These are phyloP conservation scores for Seiridium unicorne DNA, from an alignment of 2,329 filamentous ascomycete species.

Conservation along the genomic window DNA sequence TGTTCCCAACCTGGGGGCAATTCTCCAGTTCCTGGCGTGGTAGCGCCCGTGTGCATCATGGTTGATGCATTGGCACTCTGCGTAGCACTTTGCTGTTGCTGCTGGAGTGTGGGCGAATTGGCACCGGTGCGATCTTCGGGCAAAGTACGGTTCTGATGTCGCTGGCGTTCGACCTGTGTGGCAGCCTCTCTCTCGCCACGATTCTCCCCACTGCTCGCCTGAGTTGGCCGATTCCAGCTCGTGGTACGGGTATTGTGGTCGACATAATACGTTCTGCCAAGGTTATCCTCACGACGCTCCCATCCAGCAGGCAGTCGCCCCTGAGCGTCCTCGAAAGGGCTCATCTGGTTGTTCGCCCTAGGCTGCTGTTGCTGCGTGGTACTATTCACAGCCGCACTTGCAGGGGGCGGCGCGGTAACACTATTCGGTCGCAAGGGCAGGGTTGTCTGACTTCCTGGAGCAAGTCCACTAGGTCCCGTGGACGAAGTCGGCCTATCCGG, in stretches of 20 bases:
- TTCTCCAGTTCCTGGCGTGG: conserved; percentile 90
- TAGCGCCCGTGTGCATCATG: conserved; percentile 94
- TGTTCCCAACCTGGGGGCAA: conserved; percentile 96
- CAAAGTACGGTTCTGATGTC: conserved; percentile 92
- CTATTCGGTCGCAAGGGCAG: conserved; percentile 48
- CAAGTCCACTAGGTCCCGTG: conserved; percentile 44
- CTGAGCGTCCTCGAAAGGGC: conserved; percentile 95
- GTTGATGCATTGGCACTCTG: conserved; percentile 35
- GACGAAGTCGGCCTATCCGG: conserved; percentile 53
- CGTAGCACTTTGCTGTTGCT: conserved; percentile 46
- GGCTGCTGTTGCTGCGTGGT: conserved; percentile 19
- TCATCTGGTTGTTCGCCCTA: conserved; percentile 61
- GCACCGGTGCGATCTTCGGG: conserved; percentile 94
- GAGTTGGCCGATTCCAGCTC: conserved; percentile 91
- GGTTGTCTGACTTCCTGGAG: conserved; percentile 37
- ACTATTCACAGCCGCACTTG: conserved; percentile 32
- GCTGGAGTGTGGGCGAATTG: conserved; percentile 78
- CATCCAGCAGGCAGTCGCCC: conserved; percentile 89
- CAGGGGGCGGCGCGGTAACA: conserved; percentile 34
- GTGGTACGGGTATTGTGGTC: conserved; percentile 97
- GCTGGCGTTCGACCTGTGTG: conserved; percentile 86
- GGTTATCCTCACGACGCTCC: conserved; percentile 93
- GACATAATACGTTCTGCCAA: conserved; percentile 95
- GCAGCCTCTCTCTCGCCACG: conserved; percentile 82
- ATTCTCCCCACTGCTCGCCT: conserved; percentile 72